Conservation (phyloP, 108 stramenopile genomes). For the Nitzschia sp. region DNA sequence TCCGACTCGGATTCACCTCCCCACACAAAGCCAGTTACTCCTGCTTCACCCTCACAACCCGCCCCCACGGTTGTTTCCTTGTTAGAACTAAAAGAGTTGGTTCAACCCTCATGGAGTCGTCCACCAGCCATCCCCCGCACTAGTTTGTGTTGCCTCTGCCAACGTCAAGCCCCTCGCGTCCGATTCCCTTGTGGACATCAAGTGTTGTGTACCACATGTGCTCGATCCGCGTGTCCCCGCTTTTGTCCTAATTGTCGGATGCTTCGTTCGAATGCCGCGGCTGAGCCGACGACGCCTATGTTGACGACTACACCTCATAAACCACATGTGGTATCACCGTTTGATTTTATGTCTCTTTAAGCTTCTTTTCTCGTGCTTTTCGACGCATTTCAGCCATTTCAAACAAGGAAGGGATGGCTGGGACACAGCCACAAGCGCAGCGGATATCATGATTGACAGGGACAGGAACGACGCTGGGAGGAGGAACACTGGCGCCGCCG, state of each 20-base stretch:
- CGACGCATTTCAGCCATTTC: conserved; percentile 82
- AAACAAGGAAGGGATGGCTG: conserved; percentile 61
- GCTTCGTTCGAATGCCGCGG: not conserved
- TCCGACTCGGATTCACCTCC: no score
- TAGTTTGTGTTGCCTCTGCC: not conserved
- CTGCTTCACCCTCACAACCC: no score
- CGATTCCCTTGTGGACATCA: not conserved
- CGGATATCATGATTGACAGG: conserved; percentile 21
- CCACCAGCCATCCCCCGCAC: no score
- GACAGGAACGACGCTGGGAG: conserved; percentile 4
- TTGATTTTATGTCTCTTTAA: not conserved
- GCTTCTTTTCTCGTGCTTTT: conserved; percentile 29
- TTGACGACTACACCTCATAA: not conserved
- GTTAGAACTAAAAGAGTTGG: no score
- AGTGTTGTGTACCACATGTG: not conserved
- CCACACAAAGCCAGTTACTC: no score
- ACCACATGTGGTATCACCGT: not conserved
- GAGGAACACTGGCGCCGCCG: not conserved
- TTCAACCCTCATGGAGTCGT: no score
- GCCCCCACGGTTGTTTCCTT: no score
- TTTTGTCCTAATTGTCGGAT: not conserved
- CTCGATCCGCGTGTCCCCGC: not conserved
- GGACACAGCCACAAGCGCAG: conserved; percentile 78
- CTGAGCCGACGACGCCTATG: not conserved
- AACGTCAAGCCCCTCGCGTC: not conserved